Percentiles rank a stretch among this genome's conserved stretches.
phyloP scores from a whole-genome alignment of 495 filamentous ascomycete species.

The Schizothecium vesticola region DNA sequence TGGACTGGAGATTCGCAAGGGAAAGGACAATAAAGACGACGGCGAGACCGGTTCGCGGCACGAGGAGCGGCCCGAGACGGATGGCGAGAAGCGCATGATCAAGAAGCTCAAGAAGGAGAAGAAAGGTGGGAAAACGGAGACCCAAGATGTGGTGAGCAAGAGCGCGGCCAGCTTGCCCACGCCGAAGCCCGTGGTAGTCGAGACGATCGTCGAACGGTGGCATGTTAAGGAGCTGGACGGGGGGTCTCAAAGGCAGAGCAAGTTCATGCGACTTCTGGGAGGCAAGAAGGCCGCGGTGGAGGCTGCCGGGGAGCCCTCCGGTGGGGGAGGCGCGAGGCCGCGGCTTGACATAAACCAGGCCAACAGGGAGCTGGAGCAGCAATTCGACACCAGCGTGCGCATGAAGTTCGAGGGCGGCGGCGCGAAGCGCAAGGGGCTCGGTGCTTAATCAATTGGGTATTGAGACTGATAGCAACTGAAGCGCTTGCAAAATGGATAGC shows the following conservation, averaged over 20 bases:
- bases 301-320: slow-evolving; percentile 7
- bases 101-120: slow-evolving; percentile 14
- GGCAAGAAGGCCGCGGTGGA: slow-evolving; percentile 35
- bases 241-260: slow-evolving; percentile 45
- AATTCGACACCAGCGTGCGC: slow-evolving; percentile 52
- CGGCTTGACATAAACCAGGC: slow-evolving; percentile 35
- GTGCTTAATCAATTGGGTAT: slow-evolving; percentile 35
- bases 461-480: background rate
- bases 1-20: background rate
- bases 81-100: background rate
- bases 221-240: slow-evolving; percentile 49
- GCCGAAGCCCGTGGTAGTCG: slow-evolving; percentile 2
- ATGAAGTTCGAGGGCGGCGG: slow-evolving; percentile 49
- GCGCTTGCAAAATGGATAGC: background rate
- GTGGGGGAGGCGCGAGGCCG: slow-evolving; percentile 13
- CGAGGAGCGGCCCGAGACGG: slow-evolving; percentile 1
- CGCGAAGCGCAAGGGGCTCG: slow-evolving; percentile 49
- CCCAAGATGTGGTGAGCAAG: background rate
- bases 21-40: background rate
- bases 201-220: slow-evolving; percentile 40
- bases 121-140: background rate
- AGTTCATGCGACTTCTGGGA: slow-evolving; percentile 54
- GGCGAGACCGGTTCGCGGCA: too few relatives aligned
- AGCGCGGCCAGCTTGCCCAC: background rate
- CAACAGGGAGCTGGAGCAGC: slow-evolving; percentile 53